These are phyloP conservation scores for Grigorovia humatica DNA, from an alignment of 805 yeast species.

Conservation along the genomic window DNA sequence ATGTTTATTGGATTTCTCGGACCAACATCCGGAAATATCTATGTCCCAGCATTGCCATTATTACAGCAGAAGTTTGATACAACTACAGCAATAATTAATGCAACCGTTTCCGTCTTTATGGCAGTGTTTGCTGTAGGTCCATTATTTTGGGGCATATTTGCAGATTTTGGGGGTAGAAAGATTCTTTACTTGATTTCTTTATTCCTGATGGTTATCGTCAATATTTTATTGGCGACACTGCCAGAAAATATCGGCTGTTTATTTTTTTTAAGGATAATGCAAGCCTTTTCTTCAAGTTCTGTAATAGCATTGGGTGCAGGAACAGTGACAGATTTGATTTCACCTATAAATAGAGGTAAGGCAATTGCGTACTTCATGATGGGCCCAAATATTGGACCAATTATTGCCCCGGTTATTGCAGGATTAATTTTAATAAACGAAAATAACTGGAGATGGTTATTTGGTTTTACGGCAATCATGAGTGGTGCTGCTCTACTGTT, in stretches of 20 bases:
- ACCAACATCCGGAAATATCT: conserved; percentile 48
- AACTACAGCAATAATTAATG: conserved; percentile 37
- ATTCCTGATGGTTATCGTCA: conserved; percentile 45
- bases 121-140: conserved; percentile 47
- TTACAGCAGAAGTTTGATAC: conserved; percentile 33
- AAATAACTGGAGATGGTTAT: conserved; percentile 76
- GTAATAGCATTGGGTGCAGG: conserved; percentile 92
- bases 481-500: conserved; percentile 44
- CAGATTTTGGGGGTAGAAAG: conserved; percentile 54
- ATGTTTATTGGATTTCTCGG: conserved; percentile 45
- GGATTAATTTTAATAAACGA: conserved; percentile 63
- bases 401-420: conserved; percentile 74
- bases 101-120: conserved; percentile 51
- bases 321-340: conserved; percentile 66
- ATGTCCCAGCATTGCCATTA: conserved; percentile 43
- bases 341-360: conserved; percentile 58
- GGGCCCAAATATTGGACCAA: conserved; percentile 83
- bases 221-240: conserved; percentile 52
- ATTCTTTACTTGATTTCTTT: conserved; percentile 53
- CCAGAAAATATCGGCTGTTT: conserved; percentile 62
- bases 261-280: conserved; percentile 55
- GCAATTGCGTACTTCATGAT: conserved; percentile 79
- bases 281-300: conserved; percentile 77
- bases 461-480: conserved; percentile 64
- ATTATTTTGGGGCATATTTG: conserved; percentile 43